Conservation (phyloP, 306 rosid species). For the Quillaja saponaria region DNA sequence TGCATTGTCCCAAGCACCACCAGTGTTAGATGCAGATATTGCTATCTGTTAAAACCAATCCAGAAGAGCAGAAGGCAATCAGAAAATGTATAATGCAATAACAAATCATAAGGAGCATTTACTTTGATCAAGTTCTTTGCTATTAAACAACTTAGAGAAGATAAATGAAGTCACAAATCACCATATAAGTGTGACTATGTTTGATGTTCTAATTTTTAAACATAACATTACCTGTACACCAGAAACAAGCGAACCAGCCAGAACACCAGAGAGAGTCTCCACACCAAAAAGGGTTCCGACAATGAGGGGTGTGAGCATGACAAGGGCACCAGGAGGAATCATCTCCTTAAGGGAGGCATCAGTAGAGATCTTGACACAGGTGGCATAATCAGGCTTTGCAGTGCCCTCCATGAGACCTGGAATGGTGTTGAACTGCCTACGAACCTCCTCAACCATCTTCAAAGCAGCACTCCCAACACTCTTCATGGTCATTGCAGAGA, state of each 20-base stretch:
- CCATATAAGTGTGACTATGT: background rate
- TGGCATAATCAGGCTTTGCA: constrained; percentile 75
- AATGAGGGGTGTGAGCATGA: constrained; percentile 81
- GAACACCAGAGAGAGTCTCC: constrained; percentile 75
- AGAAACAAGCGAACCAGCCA: constrained; percentile 75
- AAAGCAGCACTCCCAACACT: constrained; percentile 87
- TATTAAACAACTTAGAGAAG: too few species aligned
- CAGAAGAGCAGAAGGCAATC: background rate
- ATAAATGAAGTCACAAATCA: too few species aligned
- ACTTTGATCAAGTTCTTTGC: too few species aligned
- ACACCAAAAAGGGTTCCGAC: constrained; percentile 73
- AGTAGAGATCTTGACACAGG: constrained; percentile 78
- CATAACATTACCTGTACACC: constrained; percentile 70
- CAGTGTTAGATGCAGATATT: constrained; percentile 75
- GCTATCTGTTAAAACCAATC: constrained; percentile 42
- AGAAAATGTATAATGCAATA: background rate
- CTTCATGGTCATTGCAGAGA: constrained; percentile 91
- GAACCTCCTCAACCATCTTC: constrained; percentile 90
- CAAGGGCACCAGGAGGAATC: constrained; percentile 87
- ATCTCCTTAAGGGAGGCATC: constrained; percentile 89
- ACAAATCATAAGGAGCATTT: background rate
- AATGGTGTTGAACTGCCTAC: constrained; percentile 76
- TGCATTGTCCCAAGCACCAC: constrained; percentile 82
- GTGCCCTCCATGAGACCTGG: constrained; percentile 75
- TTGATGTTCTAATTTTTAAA: background rate